Evolutionary conservation across 495 filamentous ascomycete species (phyloP).

Genomic region (Daldinia childiae): DNA sequence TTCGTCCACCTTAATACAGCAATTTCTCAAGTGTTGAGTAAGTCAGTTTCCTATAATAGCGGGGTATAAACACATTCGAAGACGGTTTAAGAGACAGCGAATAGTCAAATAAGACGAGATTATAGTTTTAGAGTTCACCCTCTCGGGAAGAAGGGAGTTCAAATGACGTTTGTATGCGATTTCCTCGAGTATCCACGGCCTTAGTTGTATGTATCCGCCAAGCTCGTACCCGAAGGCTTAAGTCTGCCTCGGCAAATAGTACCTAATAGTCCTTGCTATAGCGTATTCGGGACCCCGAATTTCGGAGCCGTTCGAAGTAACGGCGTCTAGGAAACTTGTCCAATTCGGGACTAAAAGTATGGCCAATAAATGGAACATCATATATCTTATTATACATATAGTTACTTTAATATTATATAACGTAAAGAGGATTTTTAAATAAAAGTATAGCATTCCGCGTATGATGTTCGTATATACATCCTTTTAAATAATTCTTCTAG

Average conservation of each 20-base stretch:
- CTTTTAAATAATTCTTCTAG: too few relatives aligned
- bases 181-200: constrained; percentile 7
- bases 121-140: background rate
- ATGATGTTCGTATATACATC: background rate
- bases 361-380: background rate
- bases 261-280: constrained; percentile 27
- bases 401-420: too few relatives aligned
- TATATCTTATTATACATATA: constrained; percentile 4
- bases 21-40: background rate
- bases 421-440: too few relatives aligned
- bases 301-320: constrained; percentile 31
- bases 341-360: constrained; percentile 34
- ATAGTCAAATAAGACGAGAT: background rate
- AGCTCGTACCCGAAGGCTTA: constrained; percentile 30
- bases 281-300: constrained; percentile 28
- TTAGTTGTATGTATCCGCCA: background rate
- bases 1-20: background rate
- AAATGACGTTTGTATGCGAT: constrained; percentile 6
- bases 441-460: background rate
- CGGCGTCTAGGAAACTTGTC: background rate
- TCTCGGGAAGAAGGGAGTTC: background rate
- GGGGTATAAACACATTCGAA: background rate
- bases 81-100: background rate
- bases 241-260: constrained; percentile 24
- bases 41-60: background rate